Percentiles rank a stretch among this genome's conserved stretches.
Conservation (phyloP, 345 rosid species). For the Citrus mangshanensis region DNA sequence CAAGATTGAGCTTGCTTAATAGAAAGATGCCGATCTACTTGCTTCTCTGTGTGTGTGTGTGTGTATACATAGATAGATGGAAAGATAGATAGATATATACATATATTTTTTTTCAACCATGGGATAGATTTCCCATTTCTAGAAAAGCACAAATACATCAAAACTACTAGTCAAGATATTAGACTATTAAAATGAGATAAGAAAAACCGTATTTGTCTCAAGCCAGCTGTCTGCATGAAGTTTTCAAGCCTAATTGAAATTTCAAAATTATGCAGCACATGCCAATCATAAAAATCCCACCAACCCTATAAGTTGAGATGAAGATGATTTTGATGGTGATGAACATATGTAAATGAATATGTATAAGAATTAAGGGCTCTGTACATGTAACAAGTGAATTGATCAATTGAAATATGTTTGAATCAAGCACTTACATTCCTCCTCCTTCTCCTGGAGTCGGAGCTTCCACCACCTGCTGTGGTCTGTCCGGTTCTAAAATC, state of each 20-base stretch:
- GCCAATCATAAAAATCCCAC: neutral
- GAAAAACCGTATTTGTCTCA: neutral
- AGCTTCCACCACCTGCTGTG: constrained; percentile 23
- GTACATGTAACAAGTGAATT: neutral
- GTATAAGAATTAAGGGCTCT: no score
- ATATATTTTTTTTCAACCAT: neutral
- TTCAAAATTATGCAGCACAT: neutral
- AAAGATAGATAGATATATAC: no score
- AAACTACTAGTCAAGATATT: neutral
- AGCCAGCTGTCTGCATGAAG: neutral
- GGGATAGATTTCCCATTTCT: neutral
- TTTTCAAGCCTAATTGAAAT: neutral
- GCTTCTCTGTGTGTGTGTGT: neutral
- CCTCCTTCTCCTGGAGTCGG: constrained; percentile 33
- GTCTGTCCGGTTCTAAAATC: constrained; percentile 48
- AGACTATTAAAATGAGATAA: neutral
- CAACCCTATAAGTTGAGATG: neutral
- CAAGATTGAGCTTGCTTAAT: neutral
- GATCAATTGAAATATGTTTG: neutral
- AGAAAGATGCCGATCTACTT: neutral
- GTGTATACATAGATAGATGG: no score
- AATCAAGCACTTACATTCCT: constrained; percentile 63
- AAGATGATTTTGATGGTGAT: neutral
- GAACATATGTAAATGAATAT: neutral
- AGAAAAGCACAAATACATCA: neutral